Evolutionary conservation across 768 basidiomycete species (phyloP).

Genomic region (Pholiota microspora): DNA sequence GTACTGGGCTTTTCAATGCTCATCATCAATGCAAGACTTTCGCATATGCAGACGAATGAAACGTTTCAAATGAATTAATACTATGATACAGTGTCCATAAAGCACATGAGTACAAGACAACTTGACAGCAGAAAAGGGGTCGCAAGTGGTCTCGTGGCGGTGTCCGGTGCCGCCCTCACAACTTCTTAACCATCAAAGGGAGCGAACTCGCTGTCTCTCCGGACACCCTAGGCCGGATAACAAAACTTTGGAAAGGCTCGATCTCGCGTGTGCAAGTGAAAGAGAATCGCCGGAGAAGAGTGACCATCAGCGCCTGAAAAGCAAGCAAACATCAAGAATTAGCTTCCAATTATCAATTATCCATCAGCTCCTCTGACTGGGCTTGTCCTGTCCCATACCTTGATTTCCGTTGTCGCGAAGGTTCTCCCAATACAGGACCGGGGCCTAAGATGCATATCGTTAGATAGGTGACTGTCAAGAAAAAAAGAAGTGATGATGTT

Average conservation of each 20-base stretch:
- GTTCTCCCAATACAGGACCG: slow-evolving; percentile 58
- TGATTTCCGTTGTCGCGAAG: slow-evolving; percentile 60
- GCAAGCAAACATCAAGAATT: neutral
- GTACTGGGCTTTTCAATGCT: neutral
- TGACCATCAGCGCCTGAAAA: slow-evolving; percentile 38
- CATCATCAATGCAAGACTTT: neutral
- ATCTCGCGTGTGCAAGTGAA: slow-evolving; percentile 52
- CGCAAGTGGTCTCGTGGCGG: too few relatives aligned
- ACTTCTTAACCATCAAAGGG: slow-evolving; percentile 46
- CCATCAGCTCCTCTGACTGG: neutral
- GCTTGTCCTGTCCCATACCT: slow-evolving; percentile 38
- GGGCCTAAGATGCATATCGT: slow-evolving; percentile 36
- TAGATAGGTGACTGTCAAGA: slow-evolving; percentile 14
- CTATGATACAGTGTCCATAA: too few relatives aligned
- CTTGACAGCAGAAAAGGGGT: too few relatives aligned
- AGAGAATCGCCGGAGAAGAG: slow-evolving; percentile 53
- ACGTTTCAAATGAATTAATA: neutral
- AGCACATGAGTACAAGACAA: too few relatives aligned
- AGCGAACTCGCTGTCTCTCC: slow-evolving; percentile 55
- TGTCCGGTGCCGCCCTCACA: slow-evolving; percentile 20
- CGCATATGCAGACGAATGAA: neutral
- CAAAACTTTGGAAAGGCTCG: slow-evolving; percentile 65
- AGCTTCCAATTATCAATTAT: neutral
- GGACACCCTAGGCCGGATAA: slow-evolving; percentile 56
- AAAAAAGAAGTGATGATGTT: neutral